phyloP scores from a whole-genome alignment of 768 basidiomycete species.

The Russula brevipes region DNA sequence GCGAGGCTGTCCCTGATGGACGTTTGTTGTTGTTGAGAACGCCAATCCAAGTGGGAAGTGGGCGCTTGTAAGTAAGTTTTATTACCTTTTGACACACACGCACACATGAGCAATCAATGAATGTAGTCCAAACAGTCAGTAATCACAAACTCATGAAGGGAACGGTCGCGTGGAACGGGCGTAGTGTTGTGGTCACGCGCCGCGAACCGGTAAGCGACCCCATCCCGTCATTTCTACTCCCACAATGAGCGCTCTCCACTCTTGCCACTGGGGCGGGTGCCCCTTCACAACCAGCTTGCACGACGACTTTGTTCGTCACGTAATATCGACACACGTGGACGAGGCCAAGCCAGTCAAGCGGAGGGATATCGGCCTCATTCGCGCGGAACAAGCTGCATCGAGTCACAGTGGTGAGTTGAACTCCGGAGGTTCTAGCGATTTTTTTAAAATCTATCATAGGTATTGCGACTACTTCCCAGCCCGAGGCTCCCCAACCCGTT shows the following conservation, averaged over 20 bases:
- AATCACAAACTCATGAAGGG: too few relatives aligned
- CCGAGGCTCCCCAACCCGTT: not conserved
- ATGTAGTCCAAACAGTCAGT: not conserved
- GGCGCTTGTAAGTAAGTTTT: slow-evolving; percentile 3
- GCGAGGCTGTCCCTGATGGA: slow-evolving; percentile 1
- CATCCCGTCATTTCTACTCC: too few relatives aligned
- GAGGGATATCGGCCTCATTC: slow-evolving; percentile 16
- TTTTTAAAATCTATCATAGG: not conserved
- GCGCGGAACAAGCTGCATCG: slow-evolving; percentile 12
- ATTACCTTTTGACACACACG: not conserved
- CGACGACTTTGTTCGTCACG: slow-evolving; percentile 15
- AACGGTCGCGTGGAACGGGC: too few relatives aligned
- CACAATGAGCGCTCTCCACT: slow-evolving; percentile 14
- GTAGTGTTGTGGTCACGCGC: not conserved
- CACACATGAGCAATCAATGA: not conserved
- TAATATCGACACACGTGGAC: slow-evolving; percentile 13
- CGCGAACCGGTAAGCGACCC: too few relatives aligned
- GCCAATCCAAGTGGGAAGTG: not conserved
- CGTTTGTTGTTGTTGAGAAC: not conserved
- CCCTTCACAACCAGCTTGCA: slow-evolving; percentile 16
- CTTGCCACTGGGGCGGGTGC: slow-evolving; percentile 24
- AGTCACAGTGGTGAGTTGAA: not conserved
- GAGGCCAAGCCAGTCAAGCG: slow-evolving; percentile 18
- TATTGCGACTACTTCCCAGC: not conserved
- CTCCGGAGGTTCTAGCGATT: too few relatives aligned